These are phyloP conservation scores for Ilyonectria destructans DNA, from an alignment of 2,329 filamentous ascomycete genomes.

Conservation along the genomic window DNA sequence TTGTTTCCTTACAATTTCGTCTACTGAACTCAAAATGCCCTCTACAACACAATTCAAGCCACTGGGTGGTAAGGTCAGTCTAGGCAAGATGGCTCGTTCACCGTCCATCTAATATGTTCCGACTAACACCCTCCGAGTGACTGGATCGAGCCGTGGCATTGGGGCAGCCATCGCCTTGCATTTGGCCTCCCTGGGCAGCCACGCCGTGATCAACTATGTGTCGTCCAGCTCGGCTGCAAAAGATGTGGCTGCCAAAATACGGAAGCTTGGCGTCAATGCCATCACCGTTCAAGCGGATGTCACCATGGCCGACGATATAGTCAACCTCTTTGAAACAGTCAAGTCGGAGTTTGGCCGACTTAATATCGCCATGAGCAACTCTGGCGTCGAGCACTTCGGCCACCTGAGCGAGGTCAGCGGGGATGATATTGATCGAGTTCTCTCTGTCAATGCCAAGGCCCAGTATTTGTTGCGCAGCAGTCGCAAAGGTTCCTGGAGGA, in stretches of 20 bases:
- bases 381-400: constrained; percentile 78
- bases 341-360: constrained; percentile 76
- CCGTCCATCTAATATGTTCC: too few relatives aligned
- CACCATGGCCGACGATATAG: constrained; percentile 75
- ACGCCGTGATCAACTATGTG: constrained; percentile 73
- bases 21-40: too few relatives aligned
- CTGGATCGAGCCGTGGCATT: constrained; percentile 69
- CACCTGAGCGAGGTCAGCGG: constrained; percentile 79
- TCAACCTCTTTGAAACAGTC: constrained; percentile 75
- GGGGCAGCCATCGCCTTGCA: constrained; percentile 73
- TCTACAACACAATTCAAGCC: too few relatives aligned
- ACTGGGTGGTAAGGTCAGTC: too few relatives aligned
- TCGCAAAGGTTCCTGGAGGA: constrained; percentile 80
- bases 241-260: constrained; percentile 68
- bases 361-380: constrained; percentile 81
- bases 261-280: constrained; percentile 73
- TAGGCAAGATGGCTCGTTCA: too few relatives aligned
- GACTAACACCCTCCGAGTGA: constrained; percentile 39
- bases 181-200: constrained; percentile 71
- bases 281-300: constrained; percentile 80
- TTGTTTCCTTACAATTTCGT: too few relatives aligned
- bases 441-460: constrained; percentile 78
- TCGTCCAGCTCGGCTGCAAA: constrained; percentile 72
- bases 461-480: constrained; percentile 81
- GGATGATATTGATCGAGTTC: constrained; percentile 81